Conservation (phyloP, 495 filamentous ascomycete genomes). For the Aspergillus leporis region DNA sequence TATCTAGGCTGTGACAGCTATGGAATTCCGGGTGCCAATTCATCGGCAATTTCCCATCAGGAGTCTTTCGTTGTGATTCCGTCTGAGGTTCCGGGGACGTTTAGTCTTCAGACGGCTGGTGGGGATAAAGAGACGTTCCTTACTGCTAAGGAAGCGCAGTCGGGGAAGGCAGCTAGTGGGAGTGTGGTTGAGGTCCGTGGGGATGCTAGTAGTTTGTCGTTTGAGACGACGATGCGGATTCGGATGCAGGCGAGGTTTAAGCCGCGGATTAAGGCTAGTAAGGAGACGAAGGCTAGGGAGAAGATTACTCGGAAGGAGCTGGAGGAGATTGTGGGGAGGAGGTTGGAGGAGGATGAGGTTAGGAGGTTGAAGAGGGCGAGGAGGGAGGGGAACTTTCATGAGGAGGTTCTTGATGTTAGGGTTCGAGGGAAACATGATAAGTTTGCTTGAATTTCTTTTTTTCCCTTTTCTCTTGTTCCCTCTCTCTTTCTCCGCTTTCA, state of each 20-base stretch:
- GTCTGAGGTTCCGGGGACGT: conserved; percentile 63
- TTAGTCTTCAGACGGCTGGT: conserved; percentile 61
- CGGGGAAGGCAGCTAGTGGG: conserved; percentile 42
- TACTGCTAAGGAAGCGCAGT: conserved; percentile 40
- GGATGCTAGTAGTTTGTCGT: conserved; percentile 69
- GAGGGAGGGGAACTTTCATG: conserved; percentile 84
- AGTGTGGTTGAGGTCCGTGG: conserved; percentile 63
- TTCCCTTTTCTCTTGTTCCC: not conserved
- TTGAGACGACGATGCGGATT: conserved; percentile 76
- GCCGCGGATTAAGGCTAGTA: conserved; percentile 71
- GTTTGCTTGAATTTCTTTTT: conserved; percentile 57
- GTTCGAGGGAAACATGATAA: conserved; percentile 98
- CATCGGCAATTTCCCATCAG: conserved; percentile 76
- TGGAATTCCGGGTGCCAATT: conserved; percentile 72
- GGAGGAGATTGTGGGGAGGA: conserved; percentile 76
- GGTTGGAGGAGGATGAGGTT: conserved; percentile 82
- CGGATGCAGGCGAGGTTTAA: conserved; percentile 96
- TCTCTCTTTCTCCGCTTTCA: not conserved
- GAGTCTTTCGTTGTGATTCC: conserved; percentile 78
- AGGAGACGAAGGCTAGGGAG: conserved; percentile 75
- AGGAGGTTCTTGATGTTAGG: conserved; percentile 82
- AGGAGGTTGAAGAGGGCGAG: conserved; percentile 77
- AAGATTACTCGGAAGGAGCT: conserved; percentile 87
- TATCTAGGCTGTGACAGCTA: conserved; percentile 83
- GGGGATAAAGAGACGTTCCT: conserved; percentile 53